A percentile compares a stretch with the other conserved stretches of the same genome.
phyloP scores from a whole-genome alignment of 2,329 filamentous ascomycete species.

The Fusarium lateritium region DNA sequence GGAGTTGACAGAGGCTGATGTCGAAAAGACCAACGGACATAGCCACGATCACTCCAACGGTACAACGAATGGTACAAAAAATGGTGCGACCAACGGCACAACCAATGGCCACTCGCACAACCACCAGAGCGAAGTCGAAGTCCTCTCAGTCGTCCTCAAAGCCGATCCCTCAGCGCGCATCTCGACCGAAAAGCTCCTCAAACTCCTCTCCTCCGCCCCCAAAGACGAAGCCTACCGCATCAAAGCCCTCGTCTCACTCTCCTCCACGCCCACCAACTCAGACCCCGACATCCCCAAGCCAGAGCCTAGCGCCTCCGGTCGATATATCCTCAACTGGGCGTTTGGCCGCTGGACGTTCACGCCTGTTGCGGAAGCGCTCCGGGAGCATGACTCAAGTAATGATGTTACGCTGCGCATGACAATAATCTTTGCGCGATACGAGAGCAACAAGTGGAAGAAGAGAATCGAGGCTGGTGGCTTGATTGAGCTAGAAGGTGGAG shows the following conservation, averaged over 20 bases:
- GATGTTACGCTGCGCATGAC: conserved; percentile 78
- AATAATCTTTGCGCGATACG: conserved; percentile 79
- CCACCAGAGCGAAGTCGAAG: conserved; percentile 92
- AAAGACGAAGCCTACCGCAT: conserved; percentile 98
- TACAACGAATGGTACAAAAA: conserved; percentile 42
- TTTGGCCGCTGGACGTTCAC: conserved; percentile 97
- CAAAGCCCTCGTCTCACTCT: conserved; percentile 76
- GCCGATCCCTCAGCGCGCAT: conserved; percentile 58
- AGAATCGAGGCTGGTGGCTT: conserved; percentile 73
- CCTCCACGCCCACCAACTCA: conserved; percentile 64
- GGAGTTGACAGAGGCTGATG: conserved; percentile 61
- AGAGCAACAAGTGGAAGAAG: conserved; percentile 84
- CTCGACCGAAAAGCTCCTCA: conserved; percentile 74
- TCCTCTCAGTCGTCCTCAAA: conserved; percentile 83
- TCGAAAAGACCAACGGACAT: conserved; percentile 54
- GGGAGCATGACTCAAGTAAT: conserved; percentile 69
- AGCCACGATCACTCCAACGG: conserved; percentile 52
- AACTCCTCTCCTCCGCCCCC: conserved; percentile 79
- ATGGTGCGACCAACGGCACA: conserved; percentile 57
- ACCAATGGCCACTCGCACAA: conserved; percentile 61
- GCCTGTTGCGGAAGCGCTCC: conserved; percentile 58
- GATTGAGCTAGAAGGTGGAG: conserved; percentile 63
- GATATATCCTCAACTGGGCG: conserved; percentile 98
- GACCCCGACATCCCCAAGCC: conserved; percentile 62
- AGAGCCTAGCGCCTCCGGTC: conserved; percentile 53